Base-by-base conservation (phyloP, 2,329 filamentous ascomycete genomes). In the Chaetomium strumarium region DNA sequence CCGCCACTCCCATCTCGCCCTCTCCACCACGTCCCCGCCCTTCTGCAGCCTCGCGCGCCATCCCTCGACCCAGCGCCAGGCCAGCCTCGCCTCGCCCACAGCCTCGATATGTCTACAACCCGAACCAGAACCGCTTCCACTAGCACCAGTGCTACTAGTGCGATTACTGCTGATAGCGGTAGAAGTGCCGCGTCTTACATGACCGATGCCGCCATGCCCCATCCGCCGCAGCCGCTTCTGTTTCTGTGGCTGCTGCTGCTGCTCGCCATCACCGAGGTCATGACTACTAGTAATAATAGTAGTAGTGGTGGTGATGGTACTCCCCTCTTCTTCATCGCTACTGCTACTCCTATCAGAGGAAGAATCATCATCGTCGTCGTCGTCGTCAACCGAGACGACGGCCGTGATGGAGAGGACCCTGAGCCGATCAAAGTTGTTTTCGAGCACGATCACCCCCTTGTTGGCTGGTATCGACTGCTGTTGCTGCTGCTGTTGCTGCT, bases 11-110 rank as follows among this genome's bases (percentile, higher is more conserved):
- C 66, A 66, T 19, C 68, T 58, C 9, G 62, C 58, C 59, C 56
- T 58, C 60, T 72, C 69, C 1, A 72, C 60, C 9, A 65, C 44
- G 42, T 70, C 66, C 2, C 65, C 63, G 3, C 64, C 63, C 39
- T 58, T 63, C 5, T 61, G 58, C 24, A 72, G 52, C 46, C 64
- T 60, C 36, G 63, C 63, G 17, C 68, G 62, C 70, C 70, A 72
- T 2, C 70, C 70, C 50, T 71, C 63, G 2, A 66, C 65, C 50
- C 64, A 70, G 36, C 69, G 52, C 68, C 70, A 72, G 2, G 70
- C 66, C 17, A 70, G 60, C 10, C 69, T 63, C 43, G 60, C 67
- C 0, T 66, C 63, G 30, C 63, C 62, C 36, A 51, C 55, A 7
- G 57, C 55, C 30, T 59, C 55, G 20, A 49, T 52, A 33, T 60